Evolutionary conservation across 2,329 filamentous ascomycete species (phyloP), one percentile per base, ranked within the genome.

Genomic region (Cordyceps farinosa): DNA sequence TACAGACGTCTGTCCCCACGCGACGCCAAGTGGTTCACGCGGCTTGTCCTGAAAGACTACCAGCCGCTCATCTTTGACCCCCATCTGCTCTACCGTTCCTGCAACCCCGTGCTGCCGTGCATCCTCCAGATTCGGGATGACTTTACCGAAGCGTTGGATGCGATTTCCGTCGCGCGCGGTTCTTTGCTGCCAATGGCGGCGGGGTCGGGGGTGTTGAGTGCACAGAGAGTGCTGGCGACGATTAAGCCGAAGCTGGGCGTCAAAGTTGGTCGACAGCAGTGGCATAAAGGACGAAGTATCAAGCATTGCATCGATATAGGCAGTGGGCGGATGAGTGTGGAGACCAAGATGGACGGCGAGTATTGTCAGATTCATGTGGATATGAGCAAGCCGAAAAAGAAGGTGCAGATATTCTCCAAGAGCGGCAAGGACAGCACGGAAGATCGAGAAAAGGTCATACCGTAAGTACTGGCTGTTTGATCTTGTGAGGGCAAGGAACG

Each of bases 301-400:
- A 88, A 91, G 64, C 84, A 95, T 71, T 94, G 90, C 71, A 74
- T 90, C 27, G 80, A 86, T 22, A 84, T 94, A 79, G 79, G 81
- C 0, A 80, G 78, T 5, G 79, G 81, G 0, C 78, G 83, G 17
- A 83, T 93, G 84, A 90, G 88, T 64, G 82, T 92, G 30, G 91
- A 96, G 73, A 82, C 87, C 58, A 96, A 96, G 72, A 86, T 96
- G 65, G 92, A 96, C 69, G 92, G 90, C 13, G 92, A 97, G 74
- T 97, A 95, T 68, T 96, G 91, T 68, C 92, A 97, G 73, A 86
- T 97, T 36, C 92, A 97, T 69, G 79, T 97, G 45, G 87, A 96
- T 70, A 77, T 90, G 7, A 78, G 78, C 9, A 85, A 83, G 56
- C 77, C 77, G 17, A 71, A 64, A 1, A 71, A 82, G 1, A 83